phyloP scores from a whole-genome alignment of 352 stramenopile genomes.

The Aphanomyces invadans region DNA sequence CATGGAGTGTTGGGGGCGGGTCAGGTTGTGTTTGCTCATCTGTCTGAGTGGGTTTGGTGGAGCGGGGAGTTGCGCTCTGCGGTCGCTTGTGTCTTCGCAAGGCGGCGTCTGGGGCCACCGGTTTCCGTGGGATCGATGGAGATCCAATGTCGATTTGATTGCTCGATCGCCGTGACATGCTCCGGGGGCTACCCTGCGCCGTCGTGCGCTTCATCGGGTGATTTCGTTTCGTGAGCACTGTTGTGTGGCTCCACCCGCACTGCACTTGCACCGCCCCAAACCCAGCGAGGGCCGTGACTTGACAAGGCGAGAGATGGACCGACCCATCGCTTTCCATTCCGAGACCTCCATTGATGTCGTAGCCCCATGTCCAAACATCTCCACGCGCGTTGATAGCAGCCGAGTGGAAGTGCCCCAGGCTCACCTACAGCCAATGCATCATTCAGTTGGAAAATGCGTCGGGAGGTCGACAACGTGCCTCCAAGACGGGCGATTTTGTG shows the following conservation, averaged over 20 bases:
- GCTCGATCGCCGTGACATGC: background rate
- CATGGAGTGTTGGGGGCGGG: background rate
- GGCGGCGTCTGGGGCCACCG: no score
- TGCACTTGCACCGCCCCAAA: slow-evolving; percentile 40
- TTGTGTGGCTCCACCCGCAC: slow-evolving; percentile 61
- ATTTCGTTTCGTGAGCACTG: slow-evolving; percentile 40
- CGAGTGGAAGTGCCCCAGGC: slow-evolving; percentile 64
- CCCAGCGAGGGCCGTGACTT: slow-evolving; percentile 30
- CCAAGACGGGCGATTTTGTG: slow-evolving; percentile 36
- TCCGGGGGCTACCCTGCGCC: background rate
- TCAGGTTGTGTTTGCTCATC: background rate
- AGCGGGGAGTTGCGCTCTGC: no score
- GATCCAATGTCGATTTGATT: background rate
- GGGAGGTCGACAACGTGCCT: slow-evolving; percentile 30
- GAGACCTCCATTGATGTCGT: slow-evolving; percentile 41
- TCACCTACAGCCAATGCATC: slow-evolving; percentile 2
- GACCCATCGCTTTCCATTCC: slow-evolving; percentile 23
- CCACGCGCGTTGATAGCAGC: slow-evolving; percentile 44
- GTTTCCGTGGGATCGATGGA: no score
- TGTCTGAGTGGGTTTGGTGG: background rate
- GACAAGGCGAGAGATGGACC: slow-evolving; percentile 35
- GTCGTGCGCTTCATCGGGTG: background rate
- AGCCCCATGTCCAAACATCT: slow-evolving; percentile 47
- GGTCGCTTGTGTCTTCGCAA: no score
- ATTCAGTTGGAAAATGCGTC: background rate